These are phyloP conservation scores for Lablab purpureus DNA, from an alignment of 306 rosid species.

Conservation along the genomic window DNA sequence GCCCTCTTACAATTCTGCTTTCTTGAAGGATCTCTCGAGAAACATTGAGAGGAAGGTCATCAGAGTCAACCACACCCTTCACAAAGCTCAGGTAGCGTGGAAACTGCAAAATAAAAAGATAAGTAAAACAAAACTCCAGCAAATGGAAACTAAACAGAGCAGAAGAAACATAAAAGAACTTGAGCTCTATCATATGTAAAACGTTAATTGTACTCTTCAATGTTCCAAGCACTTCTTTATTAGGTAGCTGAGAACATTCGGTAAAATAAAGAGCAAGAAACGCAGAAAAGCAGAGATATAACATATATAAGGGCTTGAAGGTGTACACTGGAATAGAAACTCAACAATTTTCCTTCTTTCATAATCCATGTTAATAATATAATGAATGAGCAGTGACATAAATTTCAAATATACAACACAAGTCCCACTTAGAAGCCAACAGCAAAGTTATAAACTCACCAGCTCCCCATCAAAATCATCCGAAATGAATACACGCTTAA, in stretches of 20 bases:
- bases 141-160: background rate
- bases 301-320: background rate
- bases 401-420: background rate
- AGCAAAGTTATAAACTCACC: slow-evolving; percentile 65
- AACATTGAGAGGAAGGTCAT: slow-evolving; percentile 96
- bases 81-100: slow-evolving; percentile 98
- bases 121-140: slow-evolving; percentile 1
- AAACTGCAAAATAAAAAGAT: slow-evolving; percentile 65
- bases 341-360: background rate
- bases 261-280: background rate
- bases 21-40: slow-evolving; percentile 99
- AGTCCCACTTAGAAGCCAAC: slow-evolving; percentile 24
- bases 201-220: slow-evolving; percentile 11
- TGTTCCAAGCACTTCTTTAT: background rate
- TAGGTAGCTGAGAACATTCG: background rate
- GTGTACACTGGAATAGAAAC: background rate
- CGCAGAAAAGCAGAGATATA: background rate
- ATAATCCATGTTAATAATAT: background rate
- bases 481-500: slow-evolving; percentile 95
- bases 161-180: slow-evolving; percentile 17
- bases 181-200: background rate
- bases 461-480: slow-evolving; percentile 99
- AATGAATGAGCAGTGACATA: background rate
- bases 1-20: slow-evolving; percentile 89
- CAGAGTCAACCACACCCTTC: slow-evolving; percentile 94